Percentiles rank a stretch among this genome's conserved stretches.
Evolutionary conservation across 805 yeast species (phyloP).

Genomic region (Metschnikowia kofuensis): DNA sequence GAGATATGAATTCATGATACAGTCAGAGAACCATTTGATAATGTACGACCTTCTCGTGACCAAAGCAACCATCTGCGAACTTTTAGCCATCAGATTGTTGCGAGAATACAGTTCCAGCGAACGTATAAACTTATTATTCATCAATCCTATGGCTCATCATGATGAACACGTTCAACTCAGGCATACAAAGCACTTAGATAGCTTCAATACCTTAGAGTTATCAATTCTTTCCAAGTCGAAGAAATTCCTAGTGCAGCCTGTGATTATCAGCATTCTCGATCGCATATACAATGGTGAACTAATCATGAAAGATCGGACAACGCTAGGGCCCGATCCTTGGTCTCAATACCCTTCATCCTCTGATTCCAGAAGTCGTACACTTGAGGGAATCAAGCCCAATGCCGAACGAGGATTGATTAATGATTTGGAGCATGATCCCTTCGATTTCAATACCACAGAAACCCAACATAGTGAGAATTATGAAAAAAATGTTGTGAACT

Average conservation of each 20-base stretch:
- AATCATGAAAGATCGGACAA: slow-evolving; percentile 33
- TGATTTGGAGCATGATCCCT: neutral
- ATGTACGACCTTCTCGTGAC: slow-evolving; percentile 38
- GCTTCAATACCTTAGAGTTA: slow-evolving; percentile 48
- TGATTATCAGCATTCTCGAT: slow-evolving; percentile 44
- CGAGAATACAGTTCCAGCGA: slow-evolving; percentile 43
- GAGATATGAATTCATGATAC: slow-evolving; percentile 38
- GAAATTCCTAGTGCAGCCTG: slow-evolving; percentile 50
- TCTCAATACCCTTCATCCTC: neutral
- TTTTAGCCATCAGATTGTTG: slow-evolving; percentile 49
- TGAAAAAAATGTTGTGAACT: slow-evolving; percentile 25
- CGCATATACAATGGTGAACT: slow-evolving; percentile 53
- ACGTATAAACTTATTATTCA: slow-evolving; percentile 45
- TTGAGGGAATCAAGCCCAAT: slow-evolving; percentile 5
- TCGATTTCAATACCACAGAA: neutral
- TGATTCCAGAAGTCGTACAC: neutral
- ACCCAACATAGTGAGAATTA: slow-evolving; percentile 4
- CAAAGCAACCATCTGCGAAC: slow-evolving; percentile 50
- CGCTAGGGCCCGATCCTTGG: slow-evolving; percentile 12
- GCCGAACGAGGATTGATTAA: neutral
- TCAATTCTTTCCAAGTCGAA: slow-evolving; percentile 53
- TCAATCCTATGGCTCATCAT: slow-evolving; percentile 40
- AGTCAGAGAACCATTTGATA: slow-evolving; percentile 37
- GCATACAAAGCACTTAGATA: slow-evolving; percentile 19
- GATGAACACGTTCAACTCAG: slow-evolving; percentile 16